phyloP scores from a whole-genome alignment of 768 basidiomycete species.

The Tricholoma sp. region DNA sequence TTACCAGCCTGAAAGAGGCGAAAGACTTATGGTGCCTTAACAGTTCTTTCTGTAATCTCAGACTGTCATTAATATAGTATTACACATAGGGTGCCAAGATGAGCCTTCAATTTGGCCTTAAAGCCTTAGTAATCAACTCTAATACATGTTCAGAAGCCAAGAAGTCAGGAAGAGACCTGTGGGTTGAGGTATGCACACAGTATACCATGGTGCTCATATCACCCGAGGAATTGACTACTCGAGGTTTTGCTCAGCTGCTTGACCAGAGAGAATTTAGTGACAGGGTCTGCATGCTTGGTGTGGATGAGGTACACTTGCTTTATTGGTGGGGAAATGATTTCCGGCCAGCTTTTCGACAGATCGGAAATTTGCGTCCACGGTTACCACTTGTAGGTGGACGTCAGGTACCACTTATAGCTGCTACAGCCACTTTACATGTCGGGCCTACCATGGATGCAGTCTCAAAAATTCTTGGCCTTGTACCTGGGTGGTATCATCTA shows the following conservation, averaged over 20 bases:
- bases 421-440: conserved; percentile 17
- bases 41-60: too few species aligned
- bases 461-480: conserved; percentile 17
- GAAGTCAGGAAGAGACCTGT: conserved; percentile 9
- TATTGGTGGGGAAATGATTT: conserved; percentile 20
- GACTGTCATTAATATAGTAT: too few species aligned
- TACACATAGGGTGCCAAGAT: neutral
- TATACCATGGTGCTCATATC: conserved; percentile 16
- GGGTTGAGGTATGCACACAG: conserved; percentile 10
- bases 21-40: conserved; percentile 7
- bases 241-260: conserved; percentile 15
- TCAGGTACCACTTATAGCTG: conserved; percentile 14
- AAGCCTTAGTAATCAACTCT: conserved; percentile 17
- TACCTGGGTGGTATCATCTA: conserved; percentile 13
- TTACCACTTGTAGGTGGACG: conserved; percentile 5
- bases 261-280: conserved; percentile 11
- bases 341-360: conserved; percentile 18
- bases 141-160: conserved; percentile 8
- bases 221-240: conserved; percentile 19
- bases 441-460: conserved; percentile 12
- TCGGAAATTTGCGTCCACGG: conserved; percentile 15
- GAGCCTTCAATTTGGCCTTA: conserved; percentile 12
- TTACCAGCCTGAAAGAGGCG: too few species aligned
- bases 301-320: conserved; percentile 25
- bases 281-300: conserved; percentile 17